phyloP scores from a whole-genome alignment of 495 filamentous ascomycete genomes.

The Schizothecium vesticola region DNA sequence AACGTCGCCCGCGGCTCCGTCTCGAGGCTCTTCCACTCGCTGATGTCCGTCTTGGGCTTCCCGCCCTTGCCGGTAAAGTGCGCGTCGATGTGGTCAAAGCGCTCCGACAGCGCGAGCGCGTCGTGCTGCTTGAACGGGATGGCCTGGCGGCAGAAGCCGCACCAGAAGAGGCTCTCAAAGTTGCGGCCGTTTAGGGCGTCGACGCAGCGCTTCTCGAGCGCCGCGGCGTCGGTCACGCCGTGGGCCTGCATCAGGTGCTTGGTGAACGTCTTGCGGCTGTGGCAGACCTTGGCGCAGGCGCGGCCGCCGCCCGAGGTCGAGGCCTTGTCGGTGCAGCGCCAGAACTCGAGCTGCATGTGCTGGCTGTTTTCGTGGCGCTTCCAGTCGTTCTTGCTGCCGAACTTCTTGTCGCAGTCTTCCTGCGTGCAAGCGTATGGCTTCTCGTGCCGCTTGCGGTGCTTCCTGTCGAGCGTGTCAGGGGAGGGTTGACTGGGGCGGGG shows the following conservation, averaged over 20 bases:
- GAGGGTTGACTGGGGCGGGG: background rate
- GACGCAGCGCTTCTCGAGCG: constrained; percentile 44
- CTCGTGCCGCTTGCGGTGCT: constrained; percentile 82
- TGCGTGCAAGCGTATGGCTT: constrained; percentile 88
- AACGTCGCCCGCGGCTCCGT: constrained; percentile 1
- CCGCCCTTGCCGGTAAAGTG: constrained; percentile 56
- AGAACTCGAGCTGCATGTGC: constrained; percentile 69
- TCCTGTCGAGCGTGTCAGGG: constrained; percentile 45
- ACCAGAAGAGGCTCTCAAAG: constrained; percentile 73
- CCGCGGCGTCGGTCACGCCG: constrained; percentile 34
- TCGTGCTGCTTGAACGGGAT: constrained; percentile 52
- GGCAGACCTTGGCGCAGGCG: constrained; percentile 54
- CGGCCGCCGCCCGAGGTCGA: constrained; percentile 16
- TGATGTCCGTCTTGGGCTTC: constrained; percentile 24
- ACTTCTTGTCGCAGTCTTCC: constrained; percentile 62
- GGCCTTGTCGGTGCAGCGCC: constrained; percentile 59
- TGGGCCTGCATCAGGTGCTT: constrained; percentile 56
- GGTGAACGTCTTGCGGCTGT: constrained; percentile 56
- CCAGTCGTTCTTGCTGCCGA: constrained; percentile 95
- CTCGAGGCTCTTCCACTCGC: constrained; percentile 35
- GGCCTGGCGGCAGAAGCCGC: constrained; percentile 70
- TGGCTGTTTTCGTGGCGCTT: constrained; percentile 91
- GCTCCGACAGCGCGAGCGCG: constrained; percentile 60
- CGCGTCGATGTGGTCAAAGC: constrained; percentile 83
- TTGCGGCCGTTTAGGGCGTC: constrained; percentile 63